Conservation (phyloP, 495 filamentous ascomycete genomes). For the Lichenothelia convexa region DNA sequence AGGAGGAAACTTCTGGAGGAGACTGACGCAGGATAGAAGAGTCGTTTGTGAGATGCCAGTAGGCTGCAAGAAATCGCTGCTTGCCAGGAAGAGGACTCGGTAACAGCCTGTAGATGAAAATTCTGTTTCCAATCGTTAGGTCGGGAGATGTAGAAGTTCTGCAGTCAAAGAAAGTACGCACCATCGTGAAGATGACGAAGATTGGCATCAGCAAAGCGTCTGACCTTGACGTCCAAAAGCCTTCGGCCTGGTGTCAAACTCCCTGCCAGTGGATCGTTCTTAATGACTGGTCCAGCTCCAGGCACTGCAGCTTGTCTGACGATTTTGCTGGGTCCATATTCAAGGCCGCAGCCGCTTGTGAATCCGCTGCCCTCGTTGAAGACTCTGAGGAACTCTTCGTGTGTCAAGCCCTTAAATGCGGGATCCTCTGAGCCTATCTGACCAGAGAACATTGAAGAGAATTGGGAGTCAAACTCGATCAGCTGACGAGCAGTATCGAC, state of each 20-base stretch:
- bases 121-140: too few relatives aligned
- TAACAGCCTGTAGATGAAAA: slow-evolving; percentile 28
- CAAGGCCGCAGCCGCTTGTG: slow-evolving; percentile 18
- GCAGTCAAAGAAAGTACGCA: slow-evolving; percentile 6
- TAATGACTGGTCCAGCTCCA: neutral
- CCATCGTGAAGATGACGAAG: slow-evolving; percentile 31
- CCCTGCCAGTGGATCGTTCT: slow-evolving; percentile 4
- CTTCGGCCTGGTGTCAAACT: slow-evolving; percentile 12
- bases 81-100: slow-evolving; percentile 28
- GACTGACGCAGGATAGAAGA: too few relatives aligned
- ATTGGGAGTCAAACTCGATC: too few relatives aligned
- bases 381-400: slow-evolving; percentile 17
- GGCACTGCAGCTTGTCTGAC: slow-evolving; percentile 3
- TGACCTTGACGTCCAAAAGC: slow-evolving; percentile 17
- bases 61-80: slow-evolving; percentile 20
- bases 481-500: too few relatives aligned
- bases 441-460: too few relatives aligned
- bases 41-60: too few relatives aligned
- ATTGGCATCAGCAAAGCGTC: slow-evolving; percentile 29
- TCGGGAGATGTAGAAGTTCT: too few relatives aligned
- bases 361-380: slow-evolving; percentile 16
- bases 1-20: too few relatives aligned
- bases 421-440: too few relatives aligned
- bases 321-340: slow-evolving; percentile 9
- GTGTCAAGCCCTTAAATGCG: slow-evolving; percentile 14